Conservation (phyloP, 352 stramenopile species). For the Globisporangium echinulatum region DNA sequence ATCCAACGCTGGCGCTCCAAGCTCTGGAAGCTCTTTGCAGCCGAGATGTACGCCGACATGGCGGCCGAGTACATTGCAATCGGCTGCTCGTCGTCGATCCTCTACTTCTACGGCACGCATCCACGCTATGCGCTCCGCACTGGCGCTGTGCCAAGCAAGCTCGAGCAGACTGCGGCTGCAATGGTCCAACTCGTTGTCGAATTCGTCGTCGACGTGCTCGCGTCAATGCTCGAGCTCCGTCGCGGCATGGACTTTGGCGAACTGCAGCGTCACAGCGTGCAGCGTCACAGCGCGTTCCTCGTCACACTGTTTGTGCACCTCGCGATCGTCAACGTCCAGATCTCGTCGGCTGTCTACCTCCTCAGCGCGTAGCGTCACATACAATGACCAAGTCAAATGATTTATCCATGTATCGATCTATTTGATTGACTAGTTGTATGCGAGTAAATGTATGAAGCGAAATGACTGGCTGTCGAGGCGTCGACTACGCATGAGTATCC, state of each 20-base stretch:
- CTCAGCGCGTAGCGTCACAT: background rate
- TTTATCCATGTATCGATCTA: too few species aligned
- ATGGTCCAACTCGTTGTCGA: background rate
- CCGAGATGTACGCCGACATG: constrained; percentile 34
- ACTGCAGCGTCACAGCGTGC: background rate
- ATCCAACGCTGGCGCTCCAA: constrained; percentile 14
- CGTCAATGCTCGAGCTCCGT: background rate
- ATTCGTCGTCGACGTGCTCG: background rate
- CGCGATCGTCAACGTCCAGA: background rate
- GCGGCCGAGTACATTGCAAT: constrained; percentile 40
- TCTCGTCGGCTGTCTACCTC: background rate
- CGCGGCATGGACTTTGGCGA: background rate
- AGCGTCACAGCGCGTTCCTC: background rate
- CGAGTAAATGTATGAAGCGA: too few species aligned
- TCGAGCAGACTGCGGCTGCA: background rate
- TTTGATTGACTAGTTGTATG: too few species aligned
- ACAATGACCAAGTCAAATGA: too few species aligned
- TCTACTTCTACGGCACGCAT: constrained; percentile 27
- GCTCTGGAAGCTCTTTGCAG: constrained; percentile 18
- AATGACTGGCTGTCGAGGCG: too few species aligned
- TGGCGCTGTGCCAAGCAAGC: background rate
- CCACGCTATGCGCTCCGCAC: constrained; percentile 17
- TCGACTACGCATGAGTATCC: too few species aligned
- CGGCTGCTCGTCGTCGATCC: constrained; percentile 29
- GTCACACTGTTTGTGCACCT: background rate